These are phyloP conservation scores for Didymella pinodella DNA, from an alignment of 2,329 filamentous ascomycete genomes.

Conservation along the genomic window DNA sequence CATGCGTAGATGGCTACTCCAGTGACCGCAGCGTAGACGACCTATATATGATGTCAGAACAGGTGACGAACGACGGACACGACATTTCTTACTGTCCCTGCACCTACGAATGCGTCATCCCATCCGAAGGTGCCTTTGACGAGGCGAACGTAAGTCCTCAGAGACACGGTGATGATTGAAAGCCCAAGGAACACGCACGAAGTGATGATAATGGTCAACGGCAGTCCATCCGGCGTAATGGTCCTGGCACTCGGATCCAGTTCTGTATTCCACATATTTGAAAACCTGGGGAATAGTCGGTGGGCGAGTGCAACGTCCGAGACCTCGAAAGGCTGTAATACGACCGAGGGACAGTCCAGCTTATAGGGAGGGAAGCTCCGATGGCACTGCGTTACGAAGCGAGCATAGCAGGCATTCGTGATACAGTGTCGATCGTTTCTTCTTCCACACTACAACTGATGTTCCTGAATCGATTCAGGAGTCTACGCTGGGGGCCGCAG, in stretches of 20 bases:
- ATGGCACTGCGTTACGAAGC: not conserved
- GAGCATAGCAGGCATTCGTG: constrained; percentile 11
- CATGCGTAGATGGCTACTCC: constrained; percentile 28
- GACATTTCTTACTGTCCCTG: constrained; percentile 22
- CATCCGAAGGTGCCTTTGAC: constrained; percentile 27
- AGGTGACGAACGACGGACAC: not conserved
- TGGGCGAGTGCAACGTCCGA: constrained; percentile 2
- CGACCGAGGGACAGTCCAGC: constrained; percentile 3
- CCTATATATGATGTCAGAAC: constrained; percentile 12
- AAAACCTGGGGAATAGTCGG: constrained; percentile 11
- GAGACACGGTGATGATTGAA: constrained; percentile 25
- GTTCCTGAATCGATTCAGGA: constrained; percentile 11
- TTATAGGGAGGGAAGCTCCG: constrained; percentile 9
- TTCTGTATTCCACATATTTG: constrained; percentile 14
- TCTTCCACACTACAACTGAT: constrained; percentile 1
- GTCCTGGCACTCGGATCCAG: constrained; percentile 26
- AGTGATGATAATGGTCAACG: constrained; percentile 29
- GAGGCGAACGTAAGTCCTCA: constrained; percentile 29
- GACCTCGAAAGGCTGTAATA: constrained; percentile 2
- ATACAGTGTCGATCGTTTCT: constrained; percentile 16
- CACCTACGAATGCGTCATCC: constrained; percentile 30
- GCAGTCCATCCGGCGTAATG: constrained; percentile 26
- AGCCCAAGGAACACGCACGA: constrained; percentile 28
- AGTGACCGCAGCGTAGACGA: constrained; percentile 24
- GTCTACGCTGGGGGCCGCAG: not conserved